Evolutionary conservation across 345 rosid species (phyloP), one percentile per base, ranked within the genome.

Genomic region (Litchi chinensis): DNA sequence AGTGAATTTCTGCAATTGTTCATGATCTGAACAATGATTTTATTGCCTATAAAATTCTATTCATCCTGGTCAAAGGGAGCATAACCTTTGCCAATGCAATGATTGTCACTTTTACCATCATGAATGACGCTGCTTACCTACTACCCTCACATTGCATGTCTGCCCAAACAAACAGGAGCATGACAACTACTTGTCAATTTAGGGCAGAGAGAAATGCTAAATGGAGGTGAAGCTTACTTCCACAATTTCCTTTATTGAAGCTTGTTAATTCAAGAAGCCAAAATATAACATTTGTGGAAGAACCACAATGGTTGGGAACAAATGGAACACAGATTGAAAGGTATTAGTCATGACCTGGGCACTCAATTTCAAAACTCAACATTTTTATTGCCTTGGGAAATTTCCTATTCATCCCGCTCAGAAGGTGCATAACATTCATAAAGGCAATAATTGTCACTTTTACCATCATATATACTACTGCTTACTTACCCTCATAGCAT

Each of bases 251-350:
- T 72, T 60, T 83, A 77, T 86, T 62, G 94, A 82, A 72, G 97
- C 88, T 68, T 82, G 91, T 84, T 78, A 90, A 90, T 81, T 86
- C 76, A 95, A 79, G 81, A 88, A 81, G 81, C 98, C 89, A 83
- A 90, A 92, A 80, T 92, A 95, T 76, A 93, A 83, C 78, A 92
- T 95, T 37, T 90, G 91, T 56, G 82, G 84, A 79, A 54, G 19
- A 82, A 79, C 88, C 73, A 83, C 89, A 78, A 80, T 52, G 68
- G 7, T 77, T 12, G 64, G 65, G 78, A 46, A 21, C 67, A 32
- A 24, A 80, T 8, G 44, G 48, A 54, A 41, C 68, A 32, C 4
- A 52, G 10, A 65, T 32, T 32, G 63, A 75, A 40, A 5, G 5
- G 44, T 18, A 75, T 6, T 65, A 50, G 22, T 59, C 56, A 15